phyloP scores from a whole-genome alignment of 2,329 filamentous ascomycete genomes.

The Cytospora schulzeri region DNA sequence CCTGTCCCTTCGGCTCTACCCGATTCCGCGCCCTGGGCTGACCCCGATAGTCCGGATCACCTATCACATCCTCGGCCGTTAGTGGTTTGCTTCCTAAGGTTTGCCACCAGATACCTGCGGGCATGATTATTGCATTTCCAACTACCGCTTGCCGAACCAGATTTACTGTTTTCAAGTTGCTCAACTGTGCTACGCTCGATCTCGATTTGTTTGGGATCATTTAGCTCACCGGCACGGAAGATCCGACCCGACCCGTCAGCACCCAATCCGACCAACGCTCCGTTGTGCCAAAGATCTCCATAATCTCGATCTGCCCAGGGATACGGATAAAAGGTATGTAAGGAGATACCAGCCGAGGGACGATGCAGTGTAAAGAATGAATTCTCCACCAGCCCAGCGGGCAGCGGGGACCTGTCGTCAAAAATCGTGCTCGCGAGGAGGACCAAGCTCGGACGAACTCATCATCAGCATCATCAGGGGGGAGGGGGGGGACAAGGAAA shows the following conservation, averaged over 20 bases:
- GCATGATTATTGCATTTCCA: neutral
- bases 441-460: constrained; percentile 15
- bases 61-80: neutral
- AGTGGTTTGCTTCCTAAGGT: neutral
- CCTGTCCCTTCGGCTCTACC: constrained; percentile 16
- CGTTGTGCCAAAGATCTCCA: constrained; percentile 8
- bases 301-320: constrained; percentile 16
- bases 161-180: neutral
- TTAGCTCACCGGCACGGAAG: neutral
- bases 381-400: constrained; percentile 11
- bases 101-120: neutral
- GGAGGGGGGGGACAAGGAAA: constrained; percentile 5
- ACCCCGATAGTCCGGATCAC: constrained; percentile 8
- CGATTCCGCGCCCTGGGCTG: constrained; percentile 13
- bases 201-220: neutral
- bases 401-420: constrained; percentile 21
- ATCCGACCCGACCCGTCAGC: neutral
- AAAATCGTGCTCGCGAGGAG: constrained; percentile 18
- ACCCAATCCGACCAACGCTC: neutral
- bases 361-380: constrained; percentile 12
- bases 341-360: constrained; percentile 10
- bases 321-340: neutral
- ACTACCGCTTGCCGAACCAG: neutral
- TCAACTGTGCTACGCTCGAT: neutral
- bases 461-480: neutral